Conservation (phyloP, 495 filamentous ascomycete species). For the Penicillium canescens region DNA sequence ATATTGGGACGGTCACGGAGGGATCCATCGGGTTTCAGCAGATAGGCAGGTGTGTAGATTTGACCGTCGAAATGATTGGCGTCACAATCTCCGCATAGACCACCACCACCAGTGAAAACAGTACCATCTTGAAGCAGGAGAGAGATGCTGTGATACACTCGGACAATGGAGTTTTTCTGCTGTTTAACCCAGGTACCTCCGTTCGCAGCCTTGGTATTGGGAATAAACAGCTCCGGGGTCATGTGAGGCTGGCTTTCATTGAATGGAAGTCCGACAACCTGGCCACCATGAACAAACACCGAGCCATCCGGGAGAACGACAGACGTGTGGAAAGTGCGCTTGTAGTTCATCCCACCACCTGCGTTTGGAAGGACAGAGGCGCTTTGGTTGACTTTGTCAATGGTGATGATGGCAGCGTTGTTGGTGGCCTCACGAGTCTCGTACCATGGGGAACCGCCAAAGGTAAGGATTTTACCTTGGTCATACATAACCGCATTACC, state of each 20-base stretch:
- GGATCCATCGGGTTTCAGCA: background rate
- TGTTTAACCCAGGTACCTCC: background rate
- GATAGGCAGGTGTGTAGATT: background rate
- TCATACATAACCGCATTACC: conserved; percentile 11
- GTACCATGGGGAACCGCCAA: background rate
- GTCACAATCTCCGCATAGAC: background rate
- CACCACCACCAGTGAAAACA: background rate
- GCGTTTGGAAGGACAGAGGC: background rate
- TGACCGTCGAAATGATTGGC: background rate
- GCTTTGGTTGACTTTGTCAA: background rate
- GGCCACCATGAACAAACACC: background rate
- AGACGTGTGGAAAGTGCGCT: background rate
- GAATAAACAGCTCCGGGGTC: background rate
- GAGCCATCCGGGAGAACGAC: background rate
- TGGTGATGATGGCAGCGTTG: background rate
- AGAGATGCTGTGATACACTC: background rate
- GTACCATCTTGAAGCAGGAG: background rate
- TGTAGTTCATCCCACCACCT: background rate
- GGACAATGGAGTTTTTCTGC: background rate
- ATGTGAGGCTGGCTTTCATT: background rate
- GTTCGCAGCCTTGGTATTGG: background rate
- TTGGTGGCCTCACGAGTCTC: background rate
- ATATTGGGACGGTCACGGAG: background rate
- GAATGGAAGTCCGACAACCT: background rate
- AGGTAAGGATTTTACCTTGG: background rate